Percentiles rank a stretch among this genome's conserved stretches.
Evolutionary conservation across 805 yeast species (phyloP).

Genomic region (Wickerhamiella vanderwaltii): DNA sequence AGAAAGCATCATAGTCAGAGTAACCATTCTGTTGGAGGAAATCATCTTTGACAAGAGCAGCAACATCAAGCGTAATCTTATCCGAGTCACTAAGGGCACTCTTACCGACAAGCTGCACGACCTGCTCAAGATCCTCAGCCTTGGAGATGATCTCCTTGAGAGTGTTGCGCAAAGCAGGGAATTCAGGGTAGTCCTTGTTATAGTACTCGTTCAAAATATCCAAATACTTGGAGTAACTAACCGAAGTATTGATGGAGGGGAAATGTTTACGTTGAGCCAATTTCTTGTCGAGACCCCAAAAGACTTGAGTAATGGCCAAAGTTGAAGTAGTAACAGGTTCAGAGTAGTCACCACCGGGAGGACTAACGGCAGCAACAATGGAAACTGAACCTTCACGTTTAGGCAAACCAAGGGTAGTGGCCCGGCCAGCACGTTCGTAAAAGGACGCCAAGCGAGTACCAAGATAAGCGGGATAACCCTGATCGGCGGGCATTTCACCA

Average conservation of each 20-base stretch:
- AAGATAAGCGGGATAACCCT: conserved; percentile 99
- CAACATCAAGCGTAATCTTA: conserved; percentile 90
- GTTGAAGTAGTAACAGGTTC: conserved; percentile 99
- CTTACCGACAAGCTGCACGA: conserved; percentile 97
- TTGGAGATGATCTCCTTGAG: conserved; percentile 89
- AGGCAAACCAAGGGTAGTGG: conserved; percentile 90
- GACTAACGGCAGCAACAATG: conserved; percentile 99
- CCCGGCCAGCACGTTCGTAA: conserved; percentile 99
- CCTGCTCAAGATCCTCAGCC: conserved; percentile 98
- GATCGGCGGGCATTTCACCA: conserved; percentile 99
- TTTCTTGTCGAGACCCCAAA: conserved; percentile 99
- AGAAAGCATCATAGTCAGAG: conserved; percentile 95
- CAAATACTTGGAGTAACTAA: conserved; percentile 94
- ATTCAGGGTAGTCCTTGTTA: conserved; percentile 77
- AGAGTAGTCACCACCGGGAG: conserved; percentile 99
- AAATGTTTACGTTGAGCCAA: conserved; percentile 99
- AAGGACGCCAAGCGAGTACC: conserved; percentile 98
- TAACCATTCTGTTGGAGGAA: conserved; percentile 99
- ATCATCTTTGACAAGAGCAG: conserved; percentile 87
- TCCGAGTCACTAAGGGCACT: conserved; percentile 94
- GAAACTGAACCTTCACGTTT: conserved; percentile 95
- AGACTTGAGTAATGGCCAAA: conserved; percentile 98
- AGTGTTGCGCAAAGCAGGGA: conserved; percentile 78
- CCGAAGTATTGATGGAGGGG: conserved; percentile 95
- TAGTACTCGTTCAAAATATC: conserved; percentile 75